Percentiles rank a stretch among this genome's conserved stretches.
Conservation (phyloP, 345 rosid genomes). For the Syzygium aromaticum region DNA sequence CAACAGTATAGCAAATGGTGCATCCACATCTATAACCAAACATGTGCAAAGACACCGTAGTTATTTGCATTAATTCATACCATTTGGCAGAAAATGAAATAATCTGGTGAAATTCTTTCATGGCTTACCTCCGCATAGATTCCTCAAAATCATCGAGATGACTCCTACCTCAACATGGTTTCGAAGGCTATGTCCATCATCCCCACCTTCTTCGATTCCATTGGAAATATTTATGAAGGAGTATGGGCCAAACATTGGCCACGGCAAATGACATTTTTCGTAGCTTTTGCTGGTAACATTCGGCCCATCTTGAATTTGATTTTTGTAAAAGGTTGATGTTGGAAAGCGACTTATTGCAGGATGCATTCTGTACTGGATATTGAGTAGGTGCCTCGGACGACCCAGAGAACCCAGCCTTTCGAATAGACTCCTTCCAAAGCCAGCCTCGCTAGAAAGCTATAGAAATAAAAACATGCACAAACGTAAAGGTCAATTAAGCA, state of each 20-base stretch:
- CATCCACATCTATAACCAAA: background rate
- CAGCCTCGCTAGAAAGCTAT: background rate
- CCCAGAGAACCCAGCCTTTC: background rate
- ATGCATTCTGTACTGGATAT: conserved; percentile 4
- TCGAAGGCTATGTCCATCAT: background rate
- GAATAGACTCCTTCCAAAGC: conserved; percentile 1
- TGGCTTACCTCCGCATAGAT: background rate
- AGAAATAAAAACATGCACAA: background rate
- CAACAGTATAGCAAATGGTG: background rate
- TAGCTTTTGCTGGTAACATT: background rate
- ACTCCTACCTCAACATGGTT: background rate
- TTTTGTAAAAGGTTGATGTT: background rate
- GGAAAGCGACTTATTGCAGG: background rate
- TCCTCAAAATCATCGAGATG: background rate
- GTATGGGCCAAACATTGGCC: conserved; percentile 3
- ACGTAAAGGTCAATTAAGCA: background rate
- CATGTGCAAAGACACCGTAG: background rate
- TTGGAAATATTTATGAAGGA: background rate
- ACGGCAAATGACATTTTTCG: background rate
- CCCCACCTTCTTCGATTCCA: background rate
- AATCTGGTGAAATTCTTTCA: background rate
- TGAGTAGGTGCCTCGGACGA: background rate
- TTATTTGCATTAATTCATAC: background rate
- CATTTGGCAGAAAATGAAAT: background rate
- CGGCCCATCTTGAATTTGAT: background rate